Conservation (phyloP, 345 rosid species). For the Eucalyptus camaldulensis region DNA sequence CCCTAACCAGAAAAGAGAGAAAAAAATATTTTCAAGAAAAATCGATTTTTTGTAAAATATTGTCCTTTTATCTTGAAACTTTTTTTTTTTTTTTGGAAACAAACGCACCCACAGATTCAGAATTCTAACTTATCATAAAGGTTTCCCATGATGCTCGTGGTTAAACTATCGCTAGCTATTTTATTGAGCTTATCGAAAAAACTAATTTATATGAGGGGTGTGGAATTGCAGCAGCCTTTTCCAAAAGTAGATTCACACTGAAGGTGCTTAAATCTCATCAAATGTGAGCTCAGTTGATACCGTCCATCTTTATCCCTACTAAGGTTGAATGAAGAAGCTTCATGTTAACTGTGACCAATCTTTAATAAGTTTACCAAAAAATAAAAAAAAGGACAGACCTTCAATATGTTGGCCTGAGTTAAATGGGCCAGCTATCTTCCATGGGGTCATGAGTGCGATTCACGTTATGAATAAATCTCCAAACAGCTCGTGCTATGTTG, state of each 20-base stretch:
- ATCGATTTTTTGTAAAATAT: fast-evolving
- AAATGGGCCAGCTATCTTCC: too few species aligned
- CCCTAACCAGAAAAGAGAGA: fast-evolving
- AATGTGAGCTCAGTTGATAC: neutral
- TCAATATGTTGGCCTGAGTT: too few species aligned
- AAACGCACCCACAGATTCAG: neutral
- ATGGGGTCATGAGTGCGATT: fast-evolving
- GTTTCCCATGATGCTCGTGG: neutral
- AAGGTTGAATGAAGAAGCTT: neutral
- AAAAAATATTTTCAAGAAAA: too few species aligned
- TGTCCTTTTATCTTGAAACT: too few species aligned
- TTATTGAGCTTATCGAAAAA: neutral
- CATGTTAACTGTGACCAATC: neutral
- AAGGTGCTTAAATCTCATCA: neutral
- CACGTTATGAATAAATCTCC: too few species aligned
- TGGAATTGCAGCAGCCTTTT: too few species aligned
- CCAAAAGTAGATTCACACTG: neutral
- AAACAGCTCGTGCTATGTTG: too few species aligned
- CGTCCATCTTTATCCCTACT: neutral
- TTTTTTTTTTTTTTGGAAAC: too few species aligned
- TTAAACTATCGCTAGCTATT: neutral
- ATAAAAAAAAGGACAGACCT: too few species aligned
- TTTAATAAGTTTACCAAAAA: too few species aligned
- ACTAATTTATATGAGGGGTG: too few species aligned
- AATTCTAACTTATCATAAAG: neutral